Evolutionary conservation across 129 eudicot species (phyloP).

Genomic region (Artemisia argyi): DNA sequence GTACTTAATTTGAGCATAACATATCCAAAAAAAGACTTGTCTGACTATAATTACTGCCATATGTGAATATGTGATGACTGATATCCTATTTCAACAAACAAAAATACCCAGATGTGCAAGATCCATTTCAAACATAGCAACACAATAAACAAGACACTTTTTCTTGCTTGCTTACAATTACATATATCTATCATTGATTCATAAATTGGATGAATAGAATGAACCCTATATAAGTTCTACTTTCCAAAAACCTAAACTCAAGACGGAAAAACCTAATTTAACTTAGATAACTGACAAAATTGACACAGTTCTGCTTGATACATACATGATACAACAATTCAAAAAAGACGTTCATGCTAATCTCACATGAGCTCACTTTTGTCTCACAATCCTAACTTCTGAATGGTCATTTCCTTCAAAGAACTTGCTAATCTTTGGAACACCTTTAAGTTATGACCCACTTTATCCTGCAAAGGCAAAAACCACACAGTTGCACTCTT

Average conservation of each 20-base stretch:
- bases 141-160: background rate
- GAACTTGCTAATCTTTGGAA: conserved; percentile 73
- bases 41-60: no score
- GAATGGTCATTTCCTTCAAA: conserved; percentile 69
- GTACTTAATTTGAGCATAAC: no score
- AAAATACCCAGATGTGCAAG: background rate
- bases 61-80: no score
- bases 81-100: no score
- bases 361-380: background rate
- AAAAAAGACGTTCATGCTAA: background rate
- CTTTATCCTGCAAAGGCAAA: conserved; percentile 68
- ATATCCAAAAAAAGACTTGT: no score
- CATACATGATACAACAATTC: conserved; percentile 14
- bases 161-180: background rate
- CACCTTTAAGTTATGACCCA: conserved; percentile 80
- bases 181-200: background rate
- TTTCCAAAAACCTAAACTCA: conserved; percentile 4
- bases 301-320: background rate
- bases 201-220: background rate
- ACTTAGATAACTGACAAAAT: background rate
- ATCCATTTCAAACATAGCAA: background rate
- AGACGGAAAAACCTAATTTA: background rate
- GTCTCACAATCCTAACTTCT: conserved; percentile 41
- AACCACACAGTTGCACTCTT: background rate
- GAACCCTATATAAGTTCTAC: conserved; percentile 11